Conservation (phyloP, 2,329 filamentous ascomycete genomes). For the Alternaria angustiovoidea region DNA sequence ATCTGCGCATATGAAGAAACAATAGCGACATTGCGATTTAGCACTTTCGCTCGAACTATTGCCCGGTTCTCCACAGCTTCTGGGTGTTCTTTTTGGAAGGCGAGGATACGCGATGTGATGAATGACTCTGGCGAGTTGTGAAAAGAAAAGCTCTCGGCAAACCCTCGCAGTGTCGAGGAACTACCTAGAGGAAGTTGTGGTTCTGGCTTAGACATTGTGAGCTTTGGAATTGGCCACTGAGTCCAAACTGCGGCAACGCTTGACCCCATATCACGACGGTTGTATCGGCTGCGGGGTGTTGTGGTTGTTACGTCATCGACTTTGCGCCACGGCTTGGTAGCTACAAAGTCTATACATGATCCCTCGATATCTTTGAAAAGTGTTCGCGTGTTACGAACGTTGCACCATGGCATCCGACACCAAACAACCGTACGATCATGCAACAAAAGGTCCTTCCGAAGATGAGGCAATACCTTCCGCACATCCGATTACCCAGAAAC, state of each 20-base stretch:
- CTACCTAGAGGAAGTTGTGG: not conserved
- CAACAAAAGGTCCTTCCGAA: no score
- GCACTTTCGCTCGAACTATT: not conserved
- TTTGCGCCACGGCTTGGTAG: conserved; percentile 2
- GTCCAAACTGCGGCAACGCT: no score
- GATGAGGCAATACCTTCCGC: no score
- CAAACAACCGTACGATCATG: no score
- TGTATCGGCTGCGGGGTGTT: not conserved
- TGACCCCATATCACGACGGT: not conserved
- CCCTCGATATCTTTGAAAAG: not conserved
- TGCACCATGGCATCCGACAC: no score
- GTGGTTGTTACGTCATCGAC: not conserved
- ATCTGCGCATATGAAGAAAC: conserved; percentile 4
- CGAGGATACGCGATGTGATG: conserved; percentile 1
- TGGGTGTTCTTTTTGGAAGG: not conserved
- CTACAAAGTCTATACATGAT: not conserved
- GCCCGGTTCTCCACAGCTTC: not conserved
- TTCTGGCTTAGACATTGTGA: not conserved
- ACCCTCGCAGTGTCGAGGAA: not conserved
- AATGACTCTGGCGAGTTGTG: not conserved
- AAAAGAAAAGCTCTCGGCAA: conserved; percentile 1
- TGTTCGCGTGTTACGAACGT: no score
- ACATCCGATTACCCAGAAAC: no score
- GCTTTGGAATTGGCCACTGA: no score
- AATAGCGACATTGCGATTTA: conserved; percentile 2